Evolutionary conservation across 2,329 filamentous ascomycete species (phyloP).

Genomic region (Monilinia aucupariae): DNA sequence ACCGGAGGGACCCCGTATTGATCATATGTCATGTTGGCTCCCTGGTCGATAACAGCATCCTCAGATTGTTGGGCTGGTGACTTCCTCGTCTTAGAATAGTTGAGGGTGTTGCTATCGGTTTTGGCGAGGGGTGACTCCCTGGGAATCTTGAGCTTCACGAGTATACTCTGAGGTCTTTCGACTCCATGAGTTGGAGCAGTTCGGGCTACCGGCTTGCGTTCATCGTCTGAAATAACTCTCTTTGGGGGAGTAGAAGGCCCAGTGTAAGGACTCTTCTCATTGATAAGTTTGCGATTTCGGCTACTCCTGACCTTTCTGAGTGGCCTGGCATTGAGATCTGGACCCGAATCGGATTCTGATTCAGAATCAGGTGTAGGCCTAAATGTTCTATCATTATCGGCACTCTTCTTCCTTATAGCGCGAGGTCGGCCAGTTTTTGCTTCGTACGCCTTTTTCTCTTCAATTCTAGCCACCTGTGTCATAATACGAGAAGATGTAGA

Average conservation of each 20-base stretch:
- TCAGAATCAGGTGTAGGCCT: conserved; percentile 21
- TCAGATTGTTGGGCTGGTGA: conserved; percentile 15
- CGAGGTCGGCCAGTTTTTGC: background rate
- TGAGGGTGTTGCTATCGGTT: conserved; percentile 19
- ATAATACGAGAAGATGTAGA: background rate
- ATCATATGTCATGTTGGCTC: background rate
- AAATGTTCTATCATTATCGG: conserved; percentile 25
- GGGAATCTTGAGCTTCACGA: conserved; percentile 16
- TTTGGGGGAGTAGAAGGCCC: conserved; percentile 15
- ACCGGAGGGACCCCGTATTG: conserved; percentile 25
- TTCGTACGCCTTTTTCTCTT: background rate
- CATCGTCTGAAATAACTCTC: conserved; percentile 6
- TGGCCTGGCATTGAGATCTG: background rate
- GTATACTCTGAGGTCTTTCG: conserved; percentile 16
- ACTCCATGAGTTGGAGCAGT: conserved; percentile 24
- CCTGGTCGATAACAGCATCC: background rate
- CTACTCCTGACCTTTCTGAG: conserved; percentile 12
- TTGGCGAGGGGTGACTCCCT: conserved; percentile 22
- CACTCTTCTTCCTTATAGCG: conserved; percentile 24
- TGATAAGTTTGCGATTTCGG: conserved; percentile 16
- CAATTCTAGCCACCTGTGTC: background rate
- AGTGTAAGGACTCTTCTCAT: conserved; percentile 19
- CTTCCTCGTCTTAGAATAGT: conserved; percentile 21
- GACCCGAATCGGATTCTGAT: conserved; percentile 22
- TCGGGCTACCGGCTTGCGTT: conserved; percentile 3